phyloP scores from a whole-genome alignment of 2,329 filamentous ascomycete species.

The Myriosclerotinia duriaeana region DNA sequence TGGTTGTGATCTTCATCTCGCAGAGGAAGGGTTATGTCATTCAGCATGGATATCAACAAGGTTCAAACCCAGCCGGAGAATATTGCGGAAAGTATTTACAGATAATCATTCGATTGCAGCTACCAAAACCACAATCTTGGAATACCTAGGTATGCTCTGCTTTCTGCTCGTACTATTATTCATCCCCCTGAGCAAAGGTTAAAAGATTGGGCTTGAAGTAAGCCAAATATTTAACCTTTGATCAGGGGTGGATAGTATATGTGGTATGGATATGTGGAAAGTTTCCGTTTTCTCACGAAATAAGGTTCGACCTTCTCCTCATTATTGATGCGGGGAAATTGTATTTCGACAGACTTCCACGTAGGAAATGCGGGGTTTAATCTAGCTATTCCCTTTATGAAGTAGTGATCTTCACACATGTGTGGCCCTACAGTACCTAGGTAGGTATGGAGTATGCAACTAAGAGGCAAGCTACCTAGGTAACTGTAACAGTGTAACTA shows the following conservation, averaged over 20 bases:
- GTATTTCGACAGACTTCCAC: not conserved
- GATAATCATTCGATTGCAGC: too few species aligned
- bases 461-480: too few species aligned
- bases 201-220: too few species aligned
- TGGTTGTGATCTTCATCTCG: not conserved
- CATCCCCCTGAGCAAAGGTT: too few species aligned
- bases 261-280: not conserved
- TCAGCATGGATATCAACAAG: not conserved
- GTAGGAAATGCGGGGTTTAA: not conserved
- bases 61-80: too few species aligned
- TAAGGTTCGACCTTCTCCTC: not conserved
- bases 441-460: not conserved
- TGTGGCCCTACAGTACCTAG: not conserved
- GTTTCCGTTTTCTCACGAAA: not conserved
- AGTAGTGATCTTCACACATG: too few species aligned
- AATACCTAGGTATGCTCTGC: not conserved
- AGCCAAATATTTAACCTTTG: too few species aligned
- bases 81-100: too few species aligned
- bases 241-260: too few species aligned
- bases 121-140: not conserved
- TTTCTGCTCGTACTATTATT: not conserved
- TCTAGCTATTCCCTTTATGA: not conserved
- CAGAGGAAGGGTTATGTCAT: not conserved
- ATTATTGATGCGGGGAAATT: conserved; percentile 14
- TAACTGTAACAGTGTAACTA: not conserved